Percentiles rank a stretch among this genome's conserved stretches.
phyloP scores from a whole-genome alignment of 2,329 filamentous ascomycete species.

The Cercospora sp. region DNA sequence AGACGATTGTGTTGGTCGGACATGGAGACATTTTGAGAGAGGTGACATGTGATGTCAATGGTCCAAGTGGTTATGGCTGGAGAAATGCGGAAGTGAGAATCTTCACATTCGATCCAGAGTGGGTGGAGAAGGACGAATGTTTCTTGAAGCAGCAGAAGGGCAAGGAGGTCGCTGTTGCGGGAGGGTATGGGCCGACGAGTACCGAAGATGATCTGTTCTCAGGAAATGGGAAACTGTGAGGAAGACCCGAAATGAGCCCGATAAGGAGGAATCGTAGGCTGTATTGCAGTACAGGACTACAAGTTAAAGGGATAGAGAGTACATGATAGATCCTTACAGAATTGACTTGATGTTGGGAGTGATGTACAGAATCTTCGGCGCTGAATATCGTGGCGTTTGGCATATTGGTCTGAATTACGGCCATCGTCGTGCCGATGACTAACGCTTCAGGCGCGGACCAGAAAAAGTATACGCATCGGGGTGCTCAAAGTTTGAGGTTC shows the following conservation, averaged over 20 bases:
- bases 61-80: slow-evolving; percentile 35
- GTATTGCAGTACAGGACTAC: neutral
- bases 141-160: slow-evolving; percentile 31
- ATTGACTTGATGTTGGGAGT: neutral
- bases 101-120: slow-evolving; percentile 33
- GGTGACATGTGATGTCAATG: slow-evolving; percentile 30
- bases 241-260: neutral
- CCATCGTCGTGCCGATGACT: too few relatives aligned
- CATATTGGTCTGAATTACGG: too few relatives aligned
- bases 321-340: neutral
- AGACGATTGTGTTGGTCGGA: slow-evolving; percentile 38
- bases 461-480: too few relatives aligned
- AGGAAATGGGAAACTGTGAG: slow-evolving; percentile 22
- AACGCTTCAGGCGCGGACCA: too few relatives aligned
- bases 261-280: neutral
- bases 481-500: too few relatives aligned
- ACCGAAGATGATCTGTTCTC: slow-evolving; percentile 32
- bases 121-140: slow-evolving; percentile 32
- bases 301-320: neutral
- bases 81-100: slow-evolving; percentile 36
- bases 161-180: slow-evolving; percentile 33
- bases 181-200: slow-evolving; percentile 36
- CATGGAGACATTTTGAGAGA: slow-evolving; percentile 38
- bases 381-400: neutral
- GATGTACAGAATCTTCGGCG: neutral